Conservation (phyloP, 305 asterid species). For the Fraxinus albicans region DNA sequence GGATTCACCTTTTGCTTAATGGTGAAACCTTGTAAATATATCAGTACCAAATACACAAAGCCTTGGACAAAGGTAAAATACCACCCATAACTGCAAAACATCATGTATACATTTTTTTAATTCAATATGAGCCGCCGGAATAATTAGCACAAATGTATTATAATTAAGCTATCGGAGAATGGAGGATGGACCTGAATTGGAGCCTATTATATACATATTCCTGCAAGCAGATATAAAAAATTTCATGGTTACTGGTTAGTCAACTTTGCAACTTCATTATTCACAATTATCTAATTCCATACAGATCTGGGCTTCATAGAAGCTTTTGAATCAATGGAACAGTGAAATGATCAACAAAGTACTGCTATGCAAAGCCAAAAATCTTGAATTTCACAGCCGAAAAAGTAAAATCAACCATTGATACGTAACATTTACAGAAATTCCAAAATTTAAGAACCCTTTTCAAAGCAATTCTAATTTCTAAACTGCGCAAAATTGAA, state of each 20-base stretch:
- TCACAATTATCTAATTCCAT: background rate
- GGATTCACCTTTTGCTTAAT: slow-evolving; percentile 94
- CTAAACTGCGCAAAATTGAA: background rate
- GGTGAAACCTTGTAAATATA: slow-evolving; percentile 82
- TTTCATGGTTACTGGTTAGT: slow-evolving; percentile 16
- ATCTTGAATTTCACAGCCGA: background rate
- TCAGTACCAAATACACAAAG: slow-evolving; percentile 72
- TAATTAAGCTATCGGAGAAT: background rate
- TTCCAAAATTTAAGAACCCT: background rate
- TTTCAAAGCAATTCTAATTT: background rate
- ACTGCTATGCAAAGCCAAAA: background rate
- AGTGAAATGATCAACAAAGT: background rate
- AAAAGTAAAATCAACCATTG: slow-evolving; percentile 5
- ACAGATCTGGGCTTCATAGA: slow-evolving; percentile 17
- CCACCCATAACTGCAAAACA: slow-evolving; percentile 76
- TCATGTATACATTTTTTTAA: background rate
- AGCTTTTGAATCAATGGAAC: slow-evolving; percentile 23
- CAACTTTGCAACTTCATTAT: slow-evolving; percentile 27
- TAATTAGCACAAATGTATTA: background rate
- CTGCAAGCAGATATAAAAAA: slow-evolving; percentile 38
- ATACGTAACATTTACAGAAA: background rate
- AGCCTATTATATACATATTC: slow-evolving; percentile 87
- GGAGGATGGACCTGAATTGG: slow-evolving; percentile 57
- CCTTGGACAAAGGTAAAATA: slow-evolving; percentile 91
- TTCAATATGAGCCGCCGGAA: background rate